Conservation (phyloP, 2,329 filamentous ascomycete species). For the Verticillium dahliae region DNA sequence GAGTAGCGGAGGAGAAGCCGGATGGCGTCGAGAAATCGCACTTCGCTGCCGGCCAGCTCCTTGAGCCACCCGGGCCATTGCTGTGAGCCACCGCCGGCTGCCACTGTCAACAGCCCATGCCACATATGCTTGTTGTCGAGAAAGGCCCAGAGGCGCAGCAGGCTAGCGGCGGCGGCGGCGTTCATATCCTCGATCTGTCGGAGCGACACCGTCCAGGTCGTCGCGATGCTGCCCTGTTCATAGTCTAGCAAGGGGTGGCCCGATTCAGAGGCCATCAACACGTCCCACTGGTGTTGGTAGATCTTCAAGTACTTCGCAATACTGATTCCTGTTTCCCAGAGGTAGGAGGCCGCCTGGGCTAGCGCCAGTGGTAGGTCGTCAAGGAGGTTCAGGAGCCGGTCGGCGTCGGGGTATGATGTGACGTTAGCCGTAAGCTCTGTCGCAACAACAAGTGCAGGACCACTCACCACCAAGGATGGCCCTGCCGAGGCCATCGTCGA, state of each 20-base stretch:
- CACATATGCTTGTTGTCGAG: conserved; percentile 15
- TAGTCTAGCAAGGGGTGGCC: conserved; percentile 7
- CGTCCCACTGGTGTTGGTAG: conserved; percentile 10
- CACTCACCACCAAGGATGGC: conserved; percentile 18
- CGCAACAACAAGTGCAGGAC: not conserved
- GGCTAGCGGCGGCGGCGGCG: conserved; percentile 7
- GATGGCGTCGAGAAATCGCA: conserved; percentile 6
- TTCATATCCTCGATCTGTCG: conserved; percentile 8
- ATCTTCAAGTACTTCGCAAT: conserved; percentile 9
- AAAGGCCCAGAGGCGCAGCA: conserved; percentile 17
- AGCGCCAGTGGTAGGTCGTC: conserved; percentile 19
- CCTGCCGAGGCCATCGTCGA: conserved; percentile 14
- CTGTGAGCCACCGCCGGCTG: conserved; percentile 3
- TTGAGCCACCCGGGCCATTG: conserved; percentile 12
- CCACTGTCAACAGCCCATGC: conserved; percentile 11
- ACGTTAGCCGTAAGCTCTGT: not conserved
- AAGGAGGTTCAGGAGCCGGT: conserved; percentile 16
- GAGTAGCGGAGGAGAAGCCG: conserved; percentile 13
- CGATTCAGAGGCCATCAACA: conserved; percentile 4
- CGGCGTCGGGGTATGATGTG: conserved; percentile 5
- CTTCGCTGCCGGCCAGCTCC: conserved; percentile 8
- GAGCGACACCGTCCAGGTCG: conserved; percentile 14
- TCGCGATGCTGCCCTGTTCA: conserved; percentile 9
- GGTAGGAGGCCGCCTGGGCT: conserved; percentile 16
- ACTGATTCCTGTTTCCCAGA: conserved; percentile 10